Base-by-base conservation (phyloP, 2,329 filamentous ascomycete genomes). In the Alternaria sp. region DNA sequence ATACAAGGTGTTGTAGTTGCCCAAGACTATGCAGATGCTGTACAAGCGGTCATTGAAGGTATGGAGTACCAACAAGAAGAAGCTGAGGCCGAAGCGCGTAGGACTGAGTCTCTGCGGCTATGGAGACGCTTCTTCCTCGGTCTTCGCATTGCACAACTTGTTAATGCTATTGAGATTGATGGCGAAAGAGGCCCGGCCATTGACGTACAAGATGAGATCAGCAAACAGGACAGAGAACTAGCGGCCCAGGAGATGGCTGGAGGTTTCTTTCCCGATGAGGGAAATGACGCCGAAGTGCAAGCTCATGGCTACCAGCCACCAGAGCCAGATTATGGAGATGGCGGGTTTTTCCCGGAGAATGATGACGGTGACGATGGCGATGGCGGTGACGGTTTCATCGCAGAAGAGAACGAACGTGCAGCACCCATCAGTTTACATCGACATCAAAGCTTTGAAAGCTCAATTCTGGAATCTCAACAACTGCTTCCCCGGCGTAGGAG, bases 1-100 rank as follows among this genome's bases (percentile, higher is more conserved):
- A 79, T 95, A 2, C 85, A 86, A 36, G 95, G 95, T 2, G 85
- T 90, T 1, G 87, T 99, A 0, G 87, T 96, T 1, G 89, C 93
- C 0, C 74, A 78, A 14, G 90, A 94, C 73, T 86, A 88, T 60
- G 83, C 81, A 7, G 91, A 93, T 54, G 93, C 90, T 0, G 83
- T 97, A 0, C 79, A 85, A 56, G 88, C 86, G 4, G 88, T 91
- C 0, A 83, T 96, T 17, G 80, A 81, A 11, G 90, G 87, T 0
- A 79, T 98, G 45, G 82, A 85, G 31, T 85, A 92, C 58, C 81
- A 91, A 61, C 84, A 86, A 61, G 83, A 84, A 21, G 84, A 90
- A 69, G 81, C 85, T 17, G 88, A 90, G 66, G 82, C 87, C 49
- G 85, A 88, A 34, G 76, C 79, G 37, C 79, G 82, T 53, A 83